Base-by-base conservation (phyloP, 2,329 filamentous ascomycete species). In the Colletotrichum sp. region DNA sequence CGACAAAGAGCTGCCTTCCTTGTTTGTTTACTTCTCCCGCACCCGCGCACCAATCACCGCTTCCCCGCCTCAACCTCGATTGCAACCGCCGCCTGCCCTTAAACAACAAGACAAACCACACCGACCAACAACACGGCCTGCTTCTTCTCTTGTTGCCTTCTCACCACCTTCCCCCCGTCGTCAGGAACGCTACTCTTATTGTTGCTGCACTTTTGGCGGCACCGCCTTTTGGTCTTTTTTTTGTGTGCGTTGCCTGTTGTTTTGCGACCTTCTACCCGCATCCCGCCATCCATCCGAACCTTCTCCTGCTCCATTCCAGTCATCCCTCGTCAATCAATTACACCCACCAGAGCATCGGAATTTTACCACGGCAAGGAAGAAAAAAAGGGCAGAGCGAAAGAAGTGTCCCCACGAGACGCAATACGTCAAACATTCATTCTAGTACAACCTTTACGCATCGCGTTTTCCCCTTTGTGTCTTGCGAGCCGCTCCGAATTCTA, bases 21-120 rank as follows among this genome's bases (percentile, higher is more conserved):
- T 78, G 77, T 78, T 78, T 78, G 77, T 78, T 78, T 78, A 78
- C 76, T 70, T 73, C 57, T 64, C 36, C 34, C 62, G 44, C 28
- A 18, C 39, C 76, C 59, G 77, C 77, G 76, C 76, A 77, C 77
- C 77, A 78, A 78, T 78, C 77, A 78, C 34, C 74, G 62, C 44
- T 16, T 63, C 71, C 67, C 75, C 75, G 60, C 71, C 75, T 75
- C 75, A 76, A 75, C 75, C 15, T 71, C 75, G 44, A 65, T 44
- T 75, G 71, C 67, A 52, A 60, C 66, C 52, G 55, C 71, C 63
- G 52, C 44, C 72, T 71, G 75, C 75, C 77, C 77, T 78, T 77
- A 77, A 78, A 78, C 77, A 78, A 77, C 77, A 75, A 62, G 70
- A 55, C 71, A 52, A 21, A 76, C 71, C 75, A 77, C 77, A 66